A percentile compares a stretch with the other conserved stretches of the same genome.
These are phyloP conservation scores for Citrus medica DNA, from an alignment of 345 rosid genomes.

Conservation along the genomic window DNA sequence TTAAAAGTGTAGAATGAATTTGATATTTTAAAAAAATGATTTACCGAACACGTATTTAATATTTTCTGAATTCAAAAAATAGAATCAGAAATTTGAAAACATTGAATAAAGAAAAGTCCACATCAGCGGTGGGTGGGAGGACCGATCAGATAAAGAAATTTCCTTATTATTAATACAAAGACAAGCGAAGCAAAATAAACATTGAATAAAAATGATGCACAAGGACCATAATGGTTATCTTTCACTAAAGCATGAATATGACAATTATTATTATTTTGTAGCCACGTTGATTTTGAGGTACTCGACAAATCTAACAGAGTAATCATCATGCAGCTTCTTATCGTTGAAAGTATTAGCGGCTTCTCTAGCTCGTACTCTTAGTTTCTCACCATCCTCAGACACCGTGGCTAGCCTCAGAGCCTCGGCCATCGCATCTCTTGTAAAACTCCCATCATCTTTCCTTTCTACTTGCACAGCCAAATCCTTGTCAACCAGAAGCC, in stretches of 20 bases:
- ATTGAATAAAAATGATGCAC: no score
- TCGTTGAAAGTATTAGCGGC: background rate
- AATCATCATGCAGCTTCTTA: slow-evolving; percentile 8
- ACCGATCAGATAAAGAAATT: no score
- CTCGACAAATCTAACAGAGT: slow-evolving; percentile 5
- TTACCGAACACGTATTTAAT: no score
- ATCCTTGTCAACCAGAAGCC: slow-evolving; percentile 14
- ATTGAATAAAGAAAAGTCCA: no score
- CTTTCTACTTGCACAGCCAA: slow-evolving; percentile 23
- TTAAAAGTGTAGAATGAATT: no score
- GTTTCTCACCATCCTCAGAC: slow-evolving; percentile 1
- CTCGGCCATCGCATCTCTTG: slow-evolving; percentile 7
- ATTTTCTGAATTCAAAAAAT: no score
- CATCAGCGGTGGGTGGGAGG: no score
- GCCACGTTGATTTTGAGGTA: background rate
- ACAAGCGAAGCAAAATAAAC: no score
- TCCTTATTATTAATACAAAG: no score
- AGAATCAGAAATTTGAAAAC: no score
- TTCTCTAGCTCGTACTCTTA: background rate
- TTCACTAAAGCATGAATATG: no score
- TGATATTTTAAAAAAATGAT: no score
- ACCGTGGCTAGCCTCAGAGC: slow-evolving; percentile 11
- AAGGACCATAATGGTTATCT: background rate
- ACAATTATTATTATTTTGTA: background rate
- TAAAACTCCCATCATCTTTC: slow-evolving; percentile 16